A percentile compares a stretch with the other conserved stretches of the same genome.
phyloP scores from a whole-genome alignment of 2,329 filamentous ascomycete genomes.

The Neonectria punicea region DNA sequence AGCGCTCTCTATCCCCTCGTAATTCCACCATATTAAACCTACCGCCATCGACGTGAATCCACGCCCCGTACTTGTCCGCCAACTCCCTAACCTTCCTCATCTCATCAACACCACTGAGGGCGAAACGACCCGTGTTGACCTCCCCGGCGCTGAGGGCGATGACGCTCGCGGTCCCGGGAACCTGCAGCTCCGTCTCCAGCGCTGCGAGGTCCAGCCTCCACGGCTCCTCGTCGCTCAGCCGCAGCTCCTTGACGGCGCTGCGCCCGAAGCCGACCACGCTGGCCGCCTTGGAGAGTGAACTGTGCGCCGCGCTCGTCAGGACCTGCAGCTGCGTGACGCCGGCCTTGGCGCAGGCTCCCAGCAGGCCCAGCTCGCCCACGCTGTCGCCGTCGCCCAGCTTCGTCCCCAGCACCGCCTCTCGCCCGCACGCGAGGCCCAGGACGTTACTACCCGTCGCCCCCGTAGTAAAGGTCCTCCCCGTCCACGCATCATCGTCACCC shows the following conservation, averaged over 20 bases:
- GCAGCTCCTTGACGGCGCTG: constrained; percentile 71
- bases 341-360: constrained; percentile 71
- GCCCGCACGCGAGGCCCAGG: constrained; percentile 73
- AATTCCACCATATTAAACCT: constrained; percentile 39
- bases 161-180: constrained; percentile 71
- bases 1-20: not conserved
- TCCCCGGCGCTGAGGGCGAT: constrained; percentile 87
- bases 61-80: constrained; percentile 78
- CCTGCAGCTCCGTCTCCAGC: constrained; percentile 69
- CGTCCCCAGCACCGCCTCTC: constrained; percentile 70
- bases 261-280: constrained; percentile 84
- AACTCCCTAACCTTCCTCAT: constrained; percentile 72
- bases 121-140: constrained; percentile 89
- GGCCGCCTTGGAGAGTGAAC: constrained; percentile 85
- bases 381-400: constrained; percentile 47
- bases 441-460: constrained; percentile 83
- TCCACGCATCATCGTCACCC: constrained; percentile 64
- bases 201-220: constrained; percentile 76
- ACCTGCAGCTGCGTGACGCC: constrained; percentile 77
- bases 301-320: constrained; percentile 84
- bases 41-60: constrained; percentile 90
- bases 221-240: constrained; percentile 61
- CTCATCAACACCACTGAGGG: constrained; percentile 67
- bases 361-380: constrained; percentile 76
- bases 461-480: constrained; percentile 64